phyloP scores from a whole-genome alignment of 495 filamentous ascomycete species.

The Penicillium roqueforti region DNA sequence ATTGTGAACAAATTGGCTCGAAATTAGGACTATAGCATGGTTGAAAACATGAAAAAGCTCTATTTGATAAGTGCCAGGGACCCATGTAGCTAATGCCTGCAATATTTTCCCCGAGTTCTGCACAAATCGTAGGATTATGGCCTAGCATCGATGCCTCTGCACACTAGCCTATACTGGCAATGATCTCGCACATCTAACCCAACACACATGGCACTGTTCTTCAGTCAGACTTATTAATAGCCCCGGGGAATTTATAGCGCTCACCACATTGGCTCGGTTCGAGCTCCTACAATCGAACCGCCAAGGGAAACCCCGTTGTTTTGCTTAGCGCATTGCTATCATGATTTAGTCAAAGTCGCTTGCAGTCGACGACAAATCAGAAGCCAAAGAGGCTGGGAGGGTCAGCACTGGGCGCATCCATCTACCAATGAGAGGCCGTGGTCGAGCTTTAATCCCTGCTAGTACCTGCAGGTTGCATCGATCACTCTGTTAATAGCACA shows the following conservation, averaged over 20 bases:
- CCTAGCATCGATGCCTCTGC: conserved; percentile 19
- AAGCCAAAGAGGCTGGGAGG: conserved; percentile 13
- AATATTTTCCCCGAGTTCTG: conserved; percentile 4
- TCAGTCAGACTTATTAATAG: conserved; percentile 25
- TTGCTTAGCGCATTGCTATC: conserved; percentile 28
- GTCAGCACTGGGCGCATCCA: conserved; percentile 17
- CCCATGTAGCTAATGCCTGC: conserved; percentile 1
- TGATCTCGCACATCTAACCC: conserved; percentile 22
- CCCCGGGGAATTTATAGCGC: conserved; percentile 16
- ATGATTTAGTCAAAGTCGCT: conserved; percentile 22
- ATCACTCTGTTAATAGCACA: conserved; percentile 24
- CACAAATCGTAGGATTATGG: background rate
- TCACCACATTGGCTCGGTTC: conserved; percentile 2
- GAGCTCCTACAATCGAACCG: conserved; percentile 10
- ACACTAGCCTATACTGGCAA: conserved; percentile 30
- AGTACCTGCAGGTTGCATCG: conserved; percentile 28
- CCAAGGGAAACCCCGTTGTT: conserved; percentile 20
- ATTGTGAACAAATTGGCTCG: background rate
- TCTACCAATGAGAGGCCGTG: conserved; percentile 17
- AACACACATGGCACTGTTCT: conserved; percentile 8
- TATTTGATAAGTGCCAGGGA: background rate
- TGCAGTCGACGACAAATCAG: conserved; percentile 16
- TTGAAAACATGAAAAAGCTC: background rate
- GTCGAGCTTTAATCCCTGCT: conserved; percentile 20
- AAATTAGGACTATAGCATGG: background rate